phyloP scores from a whole-genome alignment of 2,329 filamentous ascomycete species.

The Xylaria sp. region DNA sequence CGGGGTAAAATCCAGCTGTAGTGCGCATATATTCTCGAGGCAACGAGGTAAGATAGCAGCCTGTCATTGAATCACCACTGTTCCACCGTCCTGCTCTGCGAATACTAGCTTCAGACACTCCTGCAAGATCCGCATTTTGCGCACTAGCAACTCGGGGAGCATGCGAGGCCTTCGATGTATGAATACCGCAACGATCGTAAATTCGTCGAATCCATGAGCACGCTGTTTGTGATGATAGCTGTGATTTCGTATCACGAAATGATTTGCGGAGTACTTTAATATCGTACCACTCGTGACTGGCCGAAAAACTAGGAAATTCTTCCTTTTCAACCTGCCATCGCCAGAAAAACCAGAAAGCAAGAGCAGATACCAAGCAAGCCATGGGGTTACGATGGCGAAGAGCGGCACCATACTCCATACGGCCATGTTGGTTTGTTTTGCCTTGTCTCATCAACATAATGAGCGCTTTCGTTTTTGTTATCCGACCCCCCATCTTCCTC shows the following conservation, averaged over 20 bases:
- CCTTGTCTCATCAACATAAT: neutral
- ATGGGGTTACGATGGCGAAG: neutral
- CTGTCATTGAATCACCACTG: neutral
- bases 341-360: slow-evolving; percentile 2
- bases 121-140: neutral
- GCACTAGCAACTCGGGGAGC: neutral
- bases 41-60: neutral
- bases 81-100: neutral
- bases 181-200: neutral
- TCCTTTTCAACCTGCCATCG: neutral
- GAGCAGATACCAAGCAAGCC: neutral
- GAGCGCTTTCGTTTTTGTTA: neutral
- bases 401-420: neutral
- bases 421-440: neutral
- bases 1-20: neutral
- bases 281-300: neutral
- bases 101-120: neutral
- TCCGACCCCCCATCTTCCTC: neutral
- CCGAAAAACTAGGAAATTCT: neutral
- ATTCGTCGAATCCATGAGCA: neutral
- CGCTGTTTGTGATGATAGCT: neutral
- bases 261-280: neutral
- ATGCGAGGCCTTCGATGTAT: neutral
- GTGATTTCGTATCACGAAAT: neutral
- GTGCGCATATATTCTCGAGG: neutral